Conservation (phyloP, 1,284 basidiomycete species). For the Apiotrichum gracile region DNA sequence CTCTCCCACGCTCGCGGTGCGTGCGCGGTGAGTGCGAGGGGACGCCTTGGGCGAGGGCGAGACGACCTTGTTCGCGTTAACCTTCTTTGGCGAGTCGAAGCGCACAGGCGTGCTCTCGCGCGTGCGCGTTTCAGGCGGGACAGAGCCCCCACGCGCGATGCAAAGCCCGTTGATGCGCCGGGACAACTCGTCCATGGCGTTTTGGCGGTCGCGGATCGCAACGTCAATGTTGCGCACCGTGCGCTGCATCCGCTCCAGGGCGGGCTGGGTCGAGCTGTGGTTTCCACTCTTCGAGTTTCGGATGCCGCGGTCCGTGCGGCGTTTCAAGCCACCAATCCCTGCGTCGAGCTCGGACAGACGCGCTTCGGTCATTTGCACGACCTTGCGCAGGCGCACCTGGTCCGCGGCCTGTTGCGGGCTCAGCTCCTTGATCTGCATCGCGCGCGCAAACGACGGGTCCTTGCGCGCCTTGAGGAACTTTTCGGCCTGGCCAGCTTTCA, state of each 20-base stretch:
- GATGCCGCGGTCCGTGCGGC: slow-evolving; percentile 11
- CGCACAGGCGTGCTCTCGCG: slow-evolving; percentile 3
- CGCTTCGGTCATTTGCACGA: slow-evolving; percentile 44
- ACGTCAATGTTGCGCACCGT: slow-evolving; percentile 50
- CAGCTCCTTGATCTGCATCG: slow-evolving; percentile 50
- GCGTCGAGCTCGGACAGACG: slow-evolving; percentile 45
- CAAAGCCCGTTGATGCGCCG: slow-evolving; percentile 41
- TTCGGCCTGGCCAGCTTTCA: slow-evolving; percentile 48
- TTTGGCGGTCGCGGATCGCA: slow-evolving; percentile 43
- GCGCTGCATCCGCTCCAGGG: slow-evolving; percentile 50
- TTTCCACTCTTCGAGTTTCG: slow-evolving; percentile 5
- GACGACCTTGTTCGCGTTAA: no score
- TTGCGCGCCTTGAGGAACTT: slow-evolving; percentile 50
- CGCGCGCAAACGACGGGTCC: slow-evolving; percentile 50
- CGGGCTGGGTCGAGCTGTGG: slow-evolving; percentile 9
- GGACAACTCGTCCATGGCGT: slow-evolving; percentile 49
- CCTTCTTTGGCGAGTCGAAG: not conserved
- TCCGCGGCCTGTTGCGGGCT: slow-evolving; percentile 51
- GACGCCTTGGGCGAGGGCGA: not conserved
- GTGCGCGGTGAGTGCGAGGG: slow-evolving; percentile 1
- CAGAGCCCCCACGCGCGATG: slow-evolving; percentile 8
- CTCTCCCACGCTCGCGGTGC: not conserved
- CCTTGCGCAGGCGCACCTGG: slow-evolving; percentile 47
- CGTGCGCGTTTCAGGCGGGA: not conserved
- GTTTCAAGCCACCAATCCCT: slow-evolving; percentile 36